Conservation (phyloP, 176 grass and related monocot species). For the Chrysopogon serrulatus region DNA sequence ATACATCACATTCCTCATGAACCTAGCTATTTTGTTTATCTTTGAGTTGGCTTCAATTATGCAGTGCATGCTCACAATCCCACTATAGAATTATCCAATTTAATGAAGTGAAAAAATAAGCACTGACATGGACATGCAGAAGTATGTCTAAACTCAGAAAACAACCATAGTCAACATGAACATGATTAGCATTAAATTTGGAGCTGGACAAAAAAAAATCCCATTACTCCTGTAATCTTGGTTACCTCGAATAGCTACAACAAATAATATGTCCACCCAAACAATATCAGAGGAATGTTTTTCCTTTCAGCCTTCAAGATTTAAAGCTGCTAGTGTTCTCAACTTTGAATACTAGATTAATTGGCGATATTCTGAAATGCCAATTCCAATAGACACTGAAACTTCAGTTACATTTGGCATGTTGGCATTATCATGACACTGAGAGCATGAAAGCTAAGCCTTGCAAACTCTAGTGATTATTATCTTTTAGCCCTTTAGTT, state of each 20-base stretch:
- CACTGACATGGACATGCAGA: background rate
- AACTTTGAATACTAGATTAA: background rate
- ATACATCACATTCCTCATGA: constrained; percentile 20
- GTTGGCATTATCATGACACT: background rate
- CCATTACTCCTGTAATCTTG: constrained; percentile 5
- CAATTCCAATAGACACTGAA: background rate
- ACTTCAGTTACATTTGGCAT: background rate
- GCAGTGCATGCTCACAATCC: background rate
- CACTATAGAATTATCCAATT: background rate
- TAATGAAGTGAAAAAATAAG: background rate
- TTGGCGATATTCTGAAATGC: background rate
- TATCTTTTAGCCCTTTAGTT: background rate
- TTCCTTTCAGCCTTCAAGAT: constrained; percentile 16
- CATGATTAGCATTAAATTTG: background rate
- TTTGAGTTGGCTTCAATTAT: constrained; percentile 5
- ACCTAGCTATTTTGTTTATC: background rate
- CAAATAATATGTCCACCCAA: background rate
- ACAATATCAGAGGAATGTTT: background rate
- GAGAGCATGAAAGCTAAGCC: background rate
- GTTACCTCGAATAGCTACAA: constrained; percentile 4
- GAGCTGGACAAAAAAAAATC: background rate
- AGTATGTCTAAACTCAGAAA: background rate
- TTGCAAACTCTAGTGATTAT: background rate
- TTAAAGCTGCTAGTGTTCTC: background rate
- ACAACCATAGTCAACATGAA: background rate